phyloP scores from a whole-genome alignment of 768 basidiomycete species.

The Boletus vinaceobasis region DNA sequence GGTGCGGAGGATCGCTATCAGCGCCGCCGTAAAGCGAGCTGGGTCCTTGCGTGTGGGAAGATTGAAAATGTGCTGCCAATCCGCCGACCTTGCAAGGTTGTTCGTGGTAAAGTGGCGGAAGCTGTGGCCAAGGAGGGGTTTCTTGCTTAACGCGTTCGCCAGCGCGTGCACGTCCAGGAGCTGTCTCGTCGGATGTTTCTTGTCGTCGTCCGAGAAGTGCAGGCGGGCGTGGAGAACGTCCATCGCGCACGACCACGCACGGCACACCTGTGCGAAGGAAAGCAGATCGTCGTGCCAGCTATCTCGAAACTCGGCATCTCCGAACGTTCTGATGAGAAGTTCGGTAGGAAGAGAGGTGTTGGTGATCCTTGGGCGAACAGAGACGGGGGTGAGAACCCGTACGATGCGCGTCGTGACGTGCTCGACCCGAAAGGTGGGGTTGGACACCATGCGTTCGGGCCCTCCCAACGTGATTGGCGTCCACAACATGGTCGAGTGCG shows the following conservation, averaged over 20 bases:
- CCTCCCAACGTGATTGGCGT: slow-evolving; percentile 2
- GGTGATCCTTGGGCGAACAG: not conserved
- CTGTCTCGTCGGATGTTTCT: not conserved
- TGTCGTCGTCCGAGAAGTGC: slow-evolving; percentile 16
- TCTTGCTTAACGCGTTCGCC: slow-evolving; percentile 14
- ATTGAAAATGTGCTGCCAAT: not conserved
- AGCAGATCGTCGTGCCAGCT: slow-evolving; percentile 23
- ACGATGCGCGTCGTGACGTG: slow-evolving; percentile 20
- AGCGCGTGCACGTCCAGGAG: slow-evolving; percentile 14
- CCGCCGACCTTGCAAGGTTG: slow-evolving; percentile 6
- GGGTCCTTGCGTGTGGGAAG: not conserved
- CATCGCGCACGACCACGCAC: slow-evolving; percentile 25
- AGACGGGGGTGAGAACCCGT: slow-evolving; percentile 12
- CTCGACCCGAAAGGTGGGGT: slow-evolving; percentile 16
- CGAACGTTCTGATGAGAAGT: slow-evolving; percentile 20
- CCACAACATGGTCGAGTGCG: slow-evolving; percentile 20
- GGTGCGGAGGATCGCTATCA: slow-evolving; percentile 17
- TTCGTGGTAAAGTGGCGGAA: slow-evolving; percentile 20
- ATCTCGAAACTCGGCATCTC: slow-evolving; percentile 13
- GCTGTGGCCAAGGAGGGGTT: slow-evolving; percentile 8
- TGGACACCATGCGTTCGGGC: not conserved
- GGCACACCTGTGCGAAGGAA: slow-evolving; percentile 26
- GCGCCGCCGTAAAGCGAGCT: slow-evolving; percentile 13
- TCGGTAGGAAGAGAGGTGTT: slow-evolving; percentile 17
- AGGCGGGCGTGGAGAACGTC: slow-evolving; percentile 12